These are phyloP conservation scores for Acanthamoeba castellanii DNA, from an alignment of 208 protist species.

Conservation along the genomic window DNA sequence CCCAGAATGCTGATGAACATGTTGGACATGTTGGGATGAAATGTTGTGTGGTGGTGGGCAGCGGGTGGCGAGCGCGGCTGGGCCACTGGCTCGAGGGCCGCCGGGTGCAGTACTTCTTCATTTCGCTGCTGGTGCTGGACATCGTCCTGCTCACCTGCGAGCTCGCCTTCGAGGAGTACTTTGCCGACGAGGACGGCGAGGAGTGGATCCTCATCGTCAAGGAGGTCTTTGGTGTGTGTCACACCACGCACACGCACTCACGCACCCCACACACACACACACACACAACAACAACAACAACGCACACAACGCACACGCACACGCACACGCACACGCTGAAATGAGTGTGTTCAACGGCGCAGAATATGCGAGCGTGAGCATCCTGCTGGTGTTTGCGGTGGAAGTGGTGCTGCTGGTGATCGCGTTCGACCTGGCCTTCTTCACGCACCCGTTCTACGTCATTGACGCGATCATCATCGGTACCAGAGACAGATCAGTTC, in stretches of 20 bases:
- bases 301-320: neutral
- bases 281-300: neutral
- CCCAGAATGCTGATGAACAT: no score
- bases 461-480: conserved; percentile 42
- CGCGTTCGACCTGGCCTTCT: neutral
- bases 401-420: neutral
- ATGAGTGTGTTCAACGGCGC: neutral
- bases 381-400: neutral
- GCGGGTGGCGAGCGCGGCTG: neutral
- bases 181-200: neutral
- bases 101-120: conserved; percentile 14
- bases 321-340: neutral
- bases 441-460: conserved; percentile 30
- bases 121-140: conserved; percentile 4
- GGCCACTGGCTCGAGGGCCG: neutral
- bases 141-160: conserved; percentile 18
- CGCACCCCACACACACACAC: neutral
- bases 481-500: neutral
- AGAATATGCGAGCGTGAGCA: conserved; percentile 5
- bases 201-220: neutral
- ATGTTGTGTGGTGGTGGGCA: neutral
- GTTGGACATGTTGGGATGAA: no score
- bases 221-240: neutral
- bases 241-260: neutral
- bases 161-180: conserved; percentile 33